These are phyloP conservation scores for Trichophaea hybrida DNA, from an alignment of 2,329 filamentous ascomycete genomes.

Conservation along the genomic window DNA sequence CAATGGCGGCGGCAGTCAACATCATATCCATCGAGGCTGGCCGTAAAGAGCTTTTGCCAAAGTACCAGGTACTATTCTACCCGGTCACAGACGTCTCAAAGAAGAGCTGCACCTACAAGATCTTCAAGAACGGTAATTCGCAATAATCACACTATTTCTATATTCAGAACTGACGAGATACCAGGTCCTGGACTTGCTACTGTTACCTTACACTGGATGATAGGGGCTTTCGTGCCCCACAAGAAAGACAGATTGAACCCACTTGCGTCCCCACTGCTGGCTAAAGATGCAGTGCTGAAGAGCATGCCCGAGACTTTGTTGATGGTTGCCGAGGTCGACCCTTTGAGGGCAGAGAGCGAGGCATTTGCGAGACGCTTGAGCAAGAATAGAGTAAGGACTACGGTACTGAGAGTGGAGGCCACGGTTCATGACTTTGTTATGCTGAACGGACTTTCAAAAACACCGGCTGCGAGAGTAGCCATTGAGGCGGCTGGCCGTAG, in stretches of 20 bases:
- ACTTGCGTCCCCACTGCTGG: constrained; percentile 8
- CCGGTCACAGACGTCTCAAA: constrained; percentile 10
- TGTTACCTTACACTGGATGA: background rate
- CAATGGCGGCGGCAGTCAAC: constrained; percentile 2
- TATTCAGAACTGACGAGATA: no score
- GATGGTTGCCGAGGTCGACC: constrained; percentile 8
- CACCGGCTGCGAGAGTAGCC: constrained; percentile 2
- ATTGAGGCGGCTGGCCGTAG: constrained; percentile 9
- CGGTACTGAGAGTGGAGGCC: constrained; percentile 3
- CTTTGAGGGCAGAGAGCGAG: constrained; percentile 11
- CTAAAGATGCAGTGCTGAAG: constrained; percentile 1
- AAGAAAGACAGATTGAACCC: background rate
- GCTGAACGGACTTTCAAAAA: background rate
- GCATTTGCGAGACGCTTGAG: constrained; percentile 8
- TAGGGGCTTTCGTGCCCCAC: background rate
- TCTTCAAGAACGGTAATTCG: constrained; percentile 1
- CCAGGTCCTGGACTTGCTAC: constrained; percentile 4
- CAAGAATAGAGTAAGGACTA: background rate
- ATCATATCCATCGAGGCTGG: constrained; percentile 8
- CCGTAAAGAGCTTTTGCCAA: constrained; percentile 7
- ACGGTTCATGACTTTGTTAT: constrained; percentile 7
- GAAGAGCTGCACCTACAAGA: constrained; percentile 5
- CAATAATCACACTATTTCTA: no score
- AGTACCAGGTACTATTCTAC: constrained; percentile 10
- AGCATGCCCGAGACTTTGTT: constrained; percentile 10